phyloP scores from a whole-genome alignment of 345 rosid genomes.

The Euphorbia tirucalli region DNA sequence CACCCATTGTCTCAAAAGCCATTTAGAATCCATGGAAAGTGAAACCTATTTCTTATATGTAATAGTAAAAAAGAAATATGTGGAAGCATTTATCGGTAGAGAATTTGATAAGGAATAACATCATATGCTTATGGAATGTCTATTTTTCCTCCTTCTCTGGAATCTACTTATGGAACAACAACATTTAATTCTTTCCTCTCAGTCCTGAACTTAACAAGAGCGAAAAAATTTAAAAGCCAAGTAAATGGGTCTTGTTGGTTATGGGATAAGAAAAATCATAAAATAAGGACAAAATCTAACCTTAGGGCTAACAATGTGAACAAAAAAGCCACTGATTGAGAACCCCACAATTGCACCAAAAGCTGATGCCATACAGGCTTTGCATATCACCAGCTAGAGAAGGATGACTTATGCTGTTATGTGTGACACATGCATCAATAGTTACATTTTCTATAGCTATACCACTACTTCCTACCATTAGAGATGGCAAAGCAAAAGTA shows the following conservation, averaged over 20 bases:
- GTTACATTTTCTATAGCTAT: constrained; percentile 69
- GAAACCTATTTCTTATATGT: too few species aligned
- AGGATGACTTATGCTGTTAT: constrained; percentile 59
- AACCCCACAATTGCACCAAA: constrained; percentile 66
- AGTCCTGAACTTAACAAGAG: background rate
- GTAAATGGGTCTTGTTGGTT: background rate
- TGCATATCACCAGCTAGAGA: constrained; percentile 74
- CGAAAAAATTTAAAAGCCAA: background rate
- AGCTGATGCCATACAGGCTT: constrained; percentile 61
- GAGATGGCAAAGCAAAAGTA: constrained; percentile 44
- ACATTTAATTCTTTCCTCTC: background rate
- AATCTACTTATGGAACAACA: too few species aligned
- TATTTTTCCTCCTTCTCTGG: too few species aligned
- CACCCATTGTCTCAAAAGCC: too few species aligned
- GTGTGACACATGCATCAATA: constrained; percentile 70
- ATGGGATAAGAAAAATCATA: background rate
- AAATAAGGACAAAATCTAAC: constrained; percentile 22
- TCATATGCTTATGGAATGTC: too few species aligned
- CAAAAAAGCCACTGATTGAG: constrained; percentile 59
- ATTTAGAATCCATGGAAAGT: too few species aligned
- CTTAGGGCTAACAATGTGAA: constrained; percentile 57
- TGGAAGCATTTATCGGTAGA: too few species aligned
- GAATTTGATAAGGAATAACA: too few species aligned
- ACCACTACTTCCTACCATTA: constrained; percentile 54
- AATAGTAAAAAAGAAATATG: too few species aligned